Conservation (phyloP, 1,284 basidiomycete species). For the Trametes versicolor region DNA sequence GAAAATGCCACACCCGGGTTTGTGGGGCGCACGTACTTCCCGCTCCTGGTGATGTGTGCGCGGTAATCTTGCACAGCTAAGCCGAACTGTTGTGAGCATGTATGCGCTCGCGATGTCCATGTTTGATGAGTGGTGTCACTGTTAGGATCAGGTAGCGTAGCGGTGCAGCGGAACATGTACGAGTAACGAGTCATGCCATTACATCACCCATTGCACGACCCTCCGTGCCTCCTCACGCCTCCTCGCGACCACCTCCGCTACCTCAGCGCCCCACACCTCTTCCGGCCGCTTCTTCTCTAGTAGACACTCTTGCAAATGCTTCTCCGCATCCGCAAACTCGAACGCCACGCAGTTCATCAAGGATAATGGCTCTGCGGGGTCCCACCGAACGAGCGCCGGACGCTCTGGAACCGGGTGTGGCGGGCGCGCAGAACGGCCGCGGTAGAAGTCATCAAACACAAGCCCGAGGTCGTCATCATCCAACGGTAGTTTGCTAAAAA, state of each 20-base stretch:
- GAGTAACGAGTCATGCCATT: background rate
- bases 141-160: too few relatives aligned
- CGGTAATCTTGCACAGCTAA: too few relatives aligned
- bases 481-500: slow-evolving; percentile 75
- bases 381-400: slow-evolving; percentile 85
- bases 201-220: slow-evolving; percentile 56
- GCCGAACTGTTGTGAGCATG: too few relatives aligned
- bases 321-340: slow-evolving; percentile 77
- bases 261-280: slow-evolving; percentile 75
- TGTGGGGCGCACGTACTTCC: too few relatives aligned
- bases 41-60: too few relatives aligned
- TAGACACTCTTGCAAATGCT: slow-evolving; percentile 67
- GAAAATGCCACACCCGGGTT: too few relatives aligned
- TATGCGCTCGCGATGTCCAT: too few relatives aligned
- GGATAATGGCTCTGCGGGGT: slow-evolving; percentile 66
- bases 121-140: too few relatives aligned
- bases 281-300: slow-evolving; percentile 49
- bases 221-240: slow-evolving; percentile 60
- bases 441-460: slow-evolving; percentile 88
- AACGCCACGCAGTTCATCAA: slow-evolving; percentile 87
- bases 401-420: slow-evolving; percentile 77
- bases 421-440: slow-evolving; percentile 83
- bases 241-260: slow-evolving; percentile 62
- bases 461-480: slow-evolving; percentile 85
- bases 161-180: too few relatives aligned